Evolutionary conservation across 495 filamentous ascomycete genomes (phyloP).

Genomic region (Talaromyces proteolyticus): DNA sequence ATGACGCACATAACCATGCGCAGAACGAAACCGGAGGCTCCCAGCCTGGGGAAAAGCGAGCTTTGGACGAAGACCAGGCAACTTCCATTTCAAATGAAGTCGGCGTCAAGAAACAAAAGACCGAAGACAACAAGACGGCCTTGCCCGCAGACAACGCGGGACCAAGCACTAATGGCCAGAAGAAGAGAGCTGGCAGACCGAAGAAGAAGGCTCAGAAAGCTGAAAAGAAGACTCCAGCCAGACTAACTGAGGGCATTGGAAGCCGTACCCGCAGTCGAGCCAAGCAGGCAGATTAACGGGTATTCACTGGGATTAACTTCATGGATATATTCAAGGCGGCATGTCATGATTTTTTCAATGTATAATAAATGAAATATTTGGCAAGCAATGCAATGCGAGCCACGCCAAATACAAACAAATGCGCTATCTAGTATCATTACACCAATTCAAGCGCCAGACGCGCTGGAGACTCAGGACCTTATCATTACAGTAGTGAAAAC

Average conservation of each 20-base stretch:
- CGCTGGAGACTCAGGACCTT: too few species aligned
- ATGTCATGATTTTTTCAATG: too few species aligned
- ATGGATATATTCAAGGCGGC: too few species aligned
- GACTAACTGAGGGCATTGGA: constrained; percentile 29
- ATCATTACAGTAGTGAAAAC: too few species aligned
- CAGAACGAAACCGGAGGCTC: background rate
- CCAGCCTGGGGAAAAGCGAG: constrained; percentile 24
- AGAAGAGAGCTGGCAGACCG: constrained; percentile 24
- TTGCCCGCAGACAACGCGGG: constrained; percentile 11
- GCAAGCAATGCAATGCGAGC: too few species aligned
- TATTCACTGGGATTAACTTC: background rate
- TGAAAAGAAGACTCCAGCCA: constrained; percentile 16
- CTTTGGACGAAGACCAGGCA: constrained; percentile 11
- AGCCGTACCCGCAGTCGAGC: constrained; percentile 38
- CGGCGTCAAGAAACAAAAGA: constrained; percentile 25
- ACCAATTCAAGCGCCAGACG: too few species aligned
- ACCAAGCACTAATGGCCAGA: constrained; percentile 11
- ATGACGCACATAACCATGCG: constrained; percentile 8
- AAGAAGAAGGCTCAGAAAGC: constrained; percentile 27
- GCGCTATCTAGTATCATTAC: too few species aligned
- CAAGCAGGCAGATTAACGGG: constrained; percentile 18
- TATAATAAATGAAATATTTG: too few species aligned
- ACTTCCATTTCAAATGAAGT: constrained; percentile 10
- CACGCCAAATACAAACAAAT: too few species aligned
- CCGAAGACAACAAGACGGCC: constrained; percentile 8